These are phyloP conservation scores for Rhodotorula babjevae DNA, from an alignment of 768 basidiomycete species.

Conservation along the genomic window DNA sequence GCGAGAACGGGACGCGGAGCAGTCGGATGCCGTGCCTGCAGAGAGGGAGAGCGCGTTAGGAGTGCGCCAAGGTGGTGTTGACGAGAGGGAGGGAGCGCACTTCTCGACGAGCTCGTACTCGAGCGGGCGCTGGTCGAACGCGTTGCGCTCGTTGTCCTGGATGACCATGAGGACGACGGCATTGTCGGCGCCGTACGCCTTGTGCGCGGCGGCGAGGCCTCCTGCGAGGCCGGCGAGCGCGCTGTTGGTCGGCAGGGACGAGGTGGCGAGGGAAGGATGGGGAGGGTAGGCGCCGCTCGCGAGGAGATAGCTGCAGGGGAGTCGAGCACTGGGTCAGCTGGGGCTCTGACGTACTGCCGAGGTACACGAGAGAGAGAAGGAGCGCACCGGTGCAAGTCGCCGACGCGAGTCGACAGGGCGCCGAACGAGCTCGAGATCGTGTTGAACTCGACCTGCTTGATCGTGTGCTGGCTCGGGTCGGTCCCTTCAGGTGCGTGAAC, in stretches of 20 bases:
- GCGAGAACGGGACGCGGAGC: slow-evolving; percentile 51
- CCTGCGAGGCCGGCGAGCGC: slow-evolving; percentile 64
- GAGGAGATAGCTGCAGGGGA: slow-evolving; percentile 57
- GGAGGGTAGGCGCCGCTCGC: slow-evolving; percentile 64
- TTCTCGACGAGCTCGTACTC: slow-evolving; percentile 79
- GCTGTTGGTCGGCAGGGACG: slow-evolving; percentile 68
- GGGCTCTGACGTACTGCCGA: neutral
- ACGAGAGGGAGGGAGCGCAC: slow-evolving; percentile 50
- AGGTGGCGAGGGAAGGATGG: slow-evolving; percentile 49
- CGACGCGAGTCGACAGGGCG: slow-evolving; percentile 61
- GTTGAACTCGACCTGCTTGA: slow-evolving; percentile 98
- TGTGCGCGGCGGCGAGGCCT: slow-evolving; percentile 75
- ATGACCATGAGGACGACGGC: slow-evolving; percentile 78
- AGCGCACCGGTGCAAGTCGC: slow-evolving; percentile 62
- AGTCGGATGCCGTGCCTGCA: slow-evolving; percentile 68
- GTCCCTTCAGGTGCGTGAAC: slow-evolving; percentile 56
- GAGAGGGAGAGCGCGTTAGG: neutral
- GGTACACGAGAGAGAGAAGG: slow-evolving; percentile 48
- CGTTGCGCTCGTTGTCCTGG: slow-evolving; percentile 80
- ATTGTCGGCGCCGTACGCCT: slow-evolving; percentile 55
- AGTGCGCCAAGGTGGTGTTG: too few relatives aligned
- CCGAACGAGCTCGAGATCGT: slow-evolving; percentile 93
- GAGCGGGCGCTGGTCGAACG: slow-evolving; percentile 85
- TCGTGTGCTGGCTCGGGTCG: slow-evolving; percentile 33
- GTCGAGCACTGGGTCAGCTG: slow-evolving; percentile 43